A percentile compares a stretch with the other conserved stretches of the same genome.
phyloP scores from a whole-genome alignment of 495 filamentous ascomycete species.

The Aspergillus carlsbadensis region DNA sequence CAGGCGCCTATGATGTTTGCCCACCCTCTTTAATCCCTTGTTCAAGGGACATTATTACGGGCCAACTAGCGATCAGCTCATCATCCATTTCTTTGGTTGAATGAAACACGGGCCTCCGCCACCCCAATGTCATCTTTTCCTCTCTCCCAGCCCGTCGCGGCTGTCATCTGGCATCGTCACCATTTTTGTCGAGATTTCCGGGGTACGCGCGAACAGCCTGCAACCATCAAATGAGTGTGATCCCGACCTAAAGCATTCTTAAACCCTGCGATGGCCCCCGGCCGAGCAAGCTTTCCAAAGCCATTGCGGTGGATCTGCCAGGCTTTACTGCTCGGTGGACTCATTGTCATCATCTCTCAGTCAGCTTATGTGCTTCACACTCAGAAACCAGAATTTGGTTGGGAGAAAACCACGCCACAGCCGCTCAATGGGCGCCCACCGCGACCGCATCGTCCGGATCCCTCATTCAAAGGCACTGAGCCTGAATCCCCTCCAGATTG shows the following conservation, averaged over 20 bases:
- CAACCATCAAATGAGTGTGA: neutral
- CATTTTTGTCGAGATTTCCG: neutral
- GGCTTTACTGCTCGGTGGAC: neutral
- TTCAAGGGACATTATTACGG: no score
- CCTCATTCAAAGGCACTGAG: neutral
- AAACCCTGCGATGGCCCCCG: neutral
- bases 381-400: neutral
- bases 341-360: neutral
- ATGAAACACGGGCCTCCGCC: no score
- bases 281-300: neutral
- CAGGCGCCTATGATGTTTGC: no score
- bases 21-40: no score
- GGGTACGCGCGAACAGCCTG: neutral
- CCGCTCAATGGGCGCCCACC: neutral
- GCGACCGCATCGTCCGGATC: neutral
- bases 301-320: neutral
- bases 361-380: slow-evolving; percentile 2
- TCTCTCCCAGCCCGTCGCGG: neutral
- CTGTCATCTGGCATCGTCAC: neutral
- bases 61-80: no score
- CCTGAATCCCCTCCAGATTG: neutral
- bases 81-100: no score
- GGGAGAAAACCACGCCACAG: neutral
- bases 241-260: neutral
- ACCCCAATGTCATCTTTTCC: no score